Conservation (phyloP, 78 protist genomes). For the Emiliania huxleyi region DNA sequence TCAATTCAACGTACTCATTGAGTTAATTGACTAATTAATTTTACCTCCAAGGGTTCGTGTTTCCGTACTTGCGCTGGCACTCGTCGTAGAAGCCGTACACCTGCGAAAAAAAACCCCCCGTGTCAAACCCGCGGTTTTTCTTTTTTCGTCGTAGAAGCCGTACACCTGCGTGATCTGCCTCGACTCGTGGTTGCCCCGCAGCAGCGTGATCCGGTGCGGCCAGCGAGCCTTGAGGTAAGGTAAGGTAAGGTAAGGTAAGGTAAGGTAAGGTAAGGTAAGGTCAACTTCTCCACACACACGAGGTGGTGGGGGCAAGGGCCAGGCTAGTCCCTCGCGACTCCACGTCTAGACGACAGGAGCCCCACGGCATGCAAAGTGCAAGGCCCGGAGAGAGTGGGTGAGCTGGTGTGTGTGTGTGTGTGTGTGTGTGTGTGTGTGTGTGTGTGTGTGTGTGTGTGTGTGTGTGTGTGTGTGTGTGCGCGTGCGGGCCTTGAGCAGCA, state of each 20-base stretch:
- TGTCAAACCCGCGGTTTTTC: neutral
- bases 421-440: neutral
- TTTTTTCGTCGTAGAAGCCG: neutral
- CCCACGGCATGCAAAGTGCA: too few species aligned
- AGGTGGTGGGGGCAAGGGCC: too few species aligned
- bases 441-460: too few species aligned
- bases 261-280: too few species aligned
- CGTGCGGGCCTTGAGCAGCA: conserved; percentile 86
- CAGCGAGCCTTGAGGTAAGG: conserved; percentile 90
- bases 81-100: conserved; percentile 98
- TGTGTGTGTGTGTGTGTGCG: conserved; percentile 83
- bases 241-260: too few species aligned
- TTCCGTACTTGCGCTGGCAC: conserved; percentile 96
- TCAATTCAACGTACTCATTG: too few species aligned
- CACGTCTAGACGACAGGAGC: too few species aligned
- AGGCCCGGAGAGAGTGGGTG: too few species aligned
- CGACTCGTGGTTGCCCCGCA: conserved; percentile 96
- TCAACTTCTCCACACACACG: too few species aligned
- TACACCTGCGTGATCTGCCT: conserved; percentile 90
- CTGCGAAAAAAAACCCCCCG: neutral
- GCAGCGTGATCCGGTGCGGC: conserved; percentile 85
- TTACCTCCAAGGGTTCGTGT: conserved; percentile 94
- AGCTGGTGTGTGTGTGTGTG: too few species aligned
- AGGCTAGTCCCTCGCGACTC: too few species aligned
- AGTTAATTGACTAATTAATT: too few species aligned